Conservation (phyloP, 2,329 filamentous ascomycete genomes). For the Claviceps humidiphila region DNA sequence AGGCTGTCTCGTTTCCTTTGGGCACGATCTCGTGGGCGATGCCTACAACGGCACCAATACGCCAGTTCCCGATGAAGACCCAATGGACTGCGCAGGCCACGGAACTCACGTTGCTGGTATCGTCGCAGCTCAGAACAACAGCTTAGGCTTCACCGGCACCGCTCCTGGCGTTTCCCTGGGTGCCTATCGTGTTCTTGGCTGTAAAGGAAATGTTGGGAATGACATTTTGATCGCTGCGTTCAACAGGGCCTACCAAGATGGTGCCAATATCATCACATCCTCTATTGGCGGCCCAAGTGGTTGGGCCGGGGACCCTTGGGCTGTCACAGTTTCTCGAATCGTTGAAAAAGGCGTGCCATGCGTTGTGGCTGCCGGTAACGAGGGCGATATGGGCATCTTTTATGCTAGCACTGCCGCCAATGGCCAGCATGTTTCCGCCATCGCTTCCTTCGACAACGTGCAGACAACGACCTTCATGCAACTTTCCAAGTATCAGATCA, state of each 20-base stretch:
- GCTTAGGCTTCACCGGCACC: slow-evolving; percentile 41
- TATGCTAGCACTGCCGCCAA: slow-evolving; percentile 35
- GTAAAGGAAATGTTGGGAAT: slow-evolving; percentile 32
- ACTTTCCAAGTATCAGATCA: slow-evolving; percentile 27
- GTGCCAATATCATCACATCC: slow-evolving; percentile 42
- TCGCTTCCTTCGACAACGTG: slow-evolving; percentile 37
- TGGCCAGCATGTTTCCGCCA: slow-evolving; percentile 32
- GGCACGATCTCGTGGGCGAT: slow-evolving; percentile 46
- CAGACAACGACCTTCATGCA: slow-evolving; percentile 29
- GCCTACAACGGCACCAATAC: slow-evolving; percentile 28
- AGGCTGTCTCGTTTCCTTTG: slow-evolving; percentile 43
- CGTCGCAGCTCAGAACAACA: slow-evolving; percentile 42
- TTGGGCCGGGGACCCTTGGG: slow-evolving; percentile 39
- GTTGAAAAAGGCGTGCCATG: slow-evolving; percentile 40
- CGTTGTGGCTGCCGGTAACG: slow-evolving; percentile 40
- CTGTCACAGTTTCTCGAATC: slow-evolving; percentile 37
- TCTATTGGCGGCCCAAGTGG: slow-evolving; percentile 39
- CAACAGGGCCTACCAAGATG: slow-evolving; percentile 46
- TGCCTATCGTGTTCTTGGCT: slow-evolving; percentile 45
- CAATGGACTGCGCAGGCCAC: slow-evolving; percentile 44
- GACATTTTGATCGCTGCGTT: slow-evolving; percentile 48
- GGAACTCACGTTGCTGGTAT: slow-evolving; percentile 51
- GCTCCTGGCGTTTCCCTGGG: slow-evolving; percentile 43
- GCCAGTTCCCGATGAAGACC: slow-evolving; percentile 33
- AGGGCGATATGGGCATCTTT: slow-evolving; percentile 32